Evolutionary conservation across 306 rosid genomes (phyloP), one percentile per base, ranked within the genome.

Genomic region (Quillaja saponaria): DNA sequence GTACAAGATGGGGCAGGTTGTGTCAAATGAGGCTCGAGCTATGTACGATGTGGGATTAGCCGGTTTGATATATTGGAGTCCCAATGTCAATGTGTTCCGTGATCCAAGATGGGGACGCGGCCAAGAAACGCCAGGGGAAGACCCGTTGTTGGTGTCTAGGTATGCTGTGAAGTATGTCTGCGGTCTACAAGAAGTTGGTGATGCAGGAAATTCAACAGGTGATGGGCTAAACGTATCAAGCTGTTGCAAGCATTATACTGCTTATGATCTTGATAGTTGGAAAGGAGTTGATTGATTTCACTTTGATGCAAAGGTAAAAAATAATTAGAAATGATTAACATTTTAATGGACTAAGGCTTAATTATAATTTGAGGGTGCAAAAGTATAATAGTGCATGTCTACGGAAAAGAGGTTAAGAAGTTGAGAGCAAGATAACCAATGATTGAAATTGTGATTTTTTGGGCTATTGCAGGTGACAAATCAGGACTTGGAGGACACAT

Each of bases 161-260:
- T 88, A 88, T 44, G 94, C 78, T 3, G 80, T 76, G 15, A 81
- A 73, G 35, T 85, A 85, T 76, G 94, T 88, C n/a, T 82, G 76
- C 42, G 95, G 95, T 13, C 28, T 89, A 10, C 96, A 89, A 69
- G 68, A 87, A 33, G 67, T 80, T 7, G 80, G 66, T 44, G 88
- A 75, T 19, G 81, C 71, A 41, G 87, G 70, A 45, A 69, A 74
- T 70, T 67, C 63, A 16, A 13, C 47, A 38, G 72, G 64, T 18
- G 80, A 78, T 67, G 74, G 66, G 80, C 95, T 90, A 14, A 90
- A 90, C 78, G 96, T 90, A 14, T 90, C 95, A n/a, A 76, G 85
- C 7, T 90, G 96, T 39, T 86, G 96, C 74, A 90, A 90, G 87
- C 96, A 90, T 66, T 90, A 86, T 58, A 85, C 95, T 41, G 96